Evolutionary conservation across 495 filamentous ascomycete species (phyloP), one percentile per base, ranked within the genome.

Genomic region (Staphylotrichum longicolle): DNA sequence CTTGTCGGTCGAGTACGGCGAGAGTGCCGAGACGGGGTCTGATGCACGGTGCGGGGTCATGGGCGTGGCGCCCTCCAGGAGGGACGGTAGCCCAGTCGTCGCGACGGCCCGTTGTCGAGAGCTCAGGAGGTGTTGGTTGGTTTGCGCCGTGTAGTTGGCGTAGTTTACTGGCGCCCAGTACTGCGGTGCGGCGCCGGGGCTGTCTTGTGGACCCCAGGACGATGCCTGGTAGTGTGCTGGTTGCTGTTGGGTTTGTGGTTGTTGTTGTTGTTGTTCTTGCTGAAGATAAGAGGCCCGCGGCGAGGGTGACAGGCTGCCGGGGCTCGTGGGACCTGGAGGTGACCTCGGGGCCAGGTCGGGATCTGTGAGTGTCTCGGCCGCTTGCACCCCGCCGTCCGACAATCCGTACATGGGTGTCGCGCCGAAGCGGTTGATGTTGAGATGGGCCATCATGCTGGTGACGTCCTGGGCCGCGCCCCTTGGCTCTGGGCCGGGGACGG

Each of bases 311-410:
- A 27, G 44, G 32, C 27, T 46, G 47, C 32, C 51, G n/a, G 12
- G 49, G 44, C 35, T 50, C 10, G 40, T 54, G 15, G 51, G 52
- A 11, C 35, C 42, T 27, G 30, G 27, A 3, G 48, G 44, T 44
- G 20, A 4, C 37, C 54, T 37, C 9, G 61, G 65, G 20, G 42
- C 64, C 7, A 52, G 41, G 53, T 70, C 55, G 34, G 63, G 63
- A 30, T 72, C 72, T 0, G 67, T 68, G 6, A 74, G 57, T 8
- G 69, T 63, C 48, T 71, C 68, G 49, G 72, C 72, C n/a, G 71
- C 65, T 39, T 68, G 64, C 12, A 68, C 68, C 11, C 72, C 72
- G 27, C 72, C 72, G 47, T 74, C 72, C 5, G 72, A 74, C 37
- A 66, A 44, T 7, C 64, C 69, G 41, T 65, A 74, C 5, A 72